Evolutionary conservation across 148 eudicot species (phyloP).

Genomic region (Mesembryanthemum crystallinum): DNA sequence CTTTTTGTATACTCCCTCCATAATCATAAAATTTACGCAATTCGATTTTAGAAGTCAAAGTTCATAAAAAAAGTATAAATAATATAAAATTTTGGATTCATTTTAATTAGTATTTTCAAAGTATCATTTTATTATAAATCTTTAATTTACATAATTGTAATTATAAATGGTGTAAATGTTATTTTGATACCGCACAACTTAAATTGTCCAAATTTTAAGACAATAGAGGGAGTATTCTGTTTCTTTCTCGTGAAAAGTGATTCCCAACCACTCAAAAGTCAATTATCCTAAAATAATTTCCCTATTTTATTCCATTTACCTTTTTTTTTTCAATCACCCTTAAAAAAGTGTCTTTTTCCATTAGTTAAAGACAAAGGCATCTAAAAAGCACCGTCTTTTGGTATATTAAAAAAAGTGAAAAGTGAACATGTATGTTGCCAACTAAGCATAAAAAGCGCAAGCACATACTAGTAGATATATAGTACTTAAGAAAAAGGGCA

Average conservation of each 20-base stretch:
- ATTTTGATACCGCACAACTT: background rate
- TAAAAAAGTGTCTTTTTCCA: slow-evolving; percentile 27
- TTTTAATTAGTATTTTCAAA: too few relatives aligned
- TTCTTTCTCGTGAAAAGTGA: slow-evolving; percentile 17
- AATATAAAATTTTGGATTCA: too few relatives aligned
- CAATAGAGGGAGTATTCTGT: background rate
- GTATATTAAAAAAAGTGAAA: slow-evolving; percentile 12
- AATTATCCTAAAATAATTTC: too few relatives aligned
- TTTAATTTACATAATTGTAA: too few relatives aligned
- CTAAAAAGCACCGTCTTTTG: slow-evolving; percentile 14
- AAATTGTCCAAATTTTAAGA: background rate
- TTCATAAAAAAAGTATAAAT: too few relatives aligned
- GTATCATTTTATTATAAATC: too few relatives aligned
- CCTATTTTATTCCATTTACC: too few relatives aligned
- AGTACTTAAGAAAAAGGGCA: background rate
- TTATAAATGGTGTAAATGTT: too few relatives aligned
- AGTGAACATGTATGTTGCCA: slow-evolving; percentile 24
- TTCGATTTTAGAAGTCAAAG: too few relatives aligned
- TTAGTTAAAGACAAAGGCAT: slow-evolving; percentile 29
- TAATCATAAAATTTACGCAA: too few relatives aligned
- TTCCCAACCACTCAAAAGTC: slow-evolving; percentile 25
- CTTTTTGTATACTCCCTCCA: too few relatives aligned
- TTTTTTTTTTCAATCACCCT: background rate
- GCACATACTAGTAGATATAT: background rate
- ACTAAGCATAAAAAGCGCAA: slow-evolving; percentile 19